Evolutionary conservation across 176 grass and related monocot genomes (phyloP).

Genomic region (Puya raimondii): DNA sequence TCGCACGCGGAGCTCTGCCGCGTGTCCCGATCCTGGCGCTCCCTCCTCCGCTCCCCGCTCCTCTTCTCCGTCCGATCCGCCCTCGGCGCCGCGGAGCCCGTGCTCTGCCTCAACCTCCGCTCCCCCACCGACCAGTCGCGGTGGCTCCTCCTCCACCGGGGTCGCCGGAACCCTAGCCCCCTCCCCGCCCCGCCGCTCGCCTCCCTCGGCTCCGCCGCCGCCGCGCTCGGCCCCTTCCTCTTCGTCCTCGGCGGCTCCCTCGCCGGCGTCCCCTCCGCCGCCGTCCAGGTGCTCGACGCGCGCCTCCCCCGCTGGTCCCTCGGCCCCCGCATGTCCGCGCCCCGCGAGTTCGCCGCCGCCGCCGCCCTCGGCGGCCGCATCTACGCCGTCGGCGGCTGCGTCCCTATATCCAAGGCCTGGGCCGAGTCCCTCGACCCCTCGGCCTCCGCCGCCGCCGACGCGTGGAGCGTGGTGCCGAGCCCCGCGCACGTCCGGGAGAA

Average conservation of each 20-base stretch:
- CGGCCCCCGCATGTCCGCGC: conserved; percentile 66
- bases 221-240: conserved; percentile 19
- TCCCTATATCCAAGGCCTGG: conserved; percentile 53
- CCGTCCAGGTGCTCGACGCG: conserved; percentile 54
- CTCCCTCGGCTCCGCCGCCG: conserved; percentile 33
- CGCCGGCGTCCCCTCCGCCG: conserved; percentile 24
- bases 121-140: conserved; percentile 37
- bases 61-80: conserved; percentile 37
- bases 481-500: conserved; percentile 56
- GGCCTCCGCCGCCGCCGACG: neutral
- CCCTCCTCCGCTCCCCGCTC: conserved; percentile 44
- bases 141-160: conserved; percentile 53
- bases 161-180: conserved; percentile 29
- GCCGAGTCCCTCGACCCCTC: conserved; percentile 62
- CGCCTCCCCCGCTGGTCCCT: conserved; percentile 47
- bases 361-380: conserved; percentile 20
- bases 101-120: conserved; percentile 51
- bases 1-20: conserved; percentile 34
- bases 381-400: conserved; percentile 58
- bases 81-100: conserved; percentile 27
- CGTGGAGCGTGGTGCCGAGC: conserved; percentile 46
- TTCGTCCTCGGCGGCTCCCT: conserved; percentile 73
- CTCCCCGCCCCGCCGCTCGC: conserved; percentile 36
- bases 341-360: conserved; percentile 58
- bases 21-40: conserved; percentile 59